Base-by-base conservation (phyloP, 2,329 filamentous ascomycete genomes). In the Hortaea sp. region DNA sequence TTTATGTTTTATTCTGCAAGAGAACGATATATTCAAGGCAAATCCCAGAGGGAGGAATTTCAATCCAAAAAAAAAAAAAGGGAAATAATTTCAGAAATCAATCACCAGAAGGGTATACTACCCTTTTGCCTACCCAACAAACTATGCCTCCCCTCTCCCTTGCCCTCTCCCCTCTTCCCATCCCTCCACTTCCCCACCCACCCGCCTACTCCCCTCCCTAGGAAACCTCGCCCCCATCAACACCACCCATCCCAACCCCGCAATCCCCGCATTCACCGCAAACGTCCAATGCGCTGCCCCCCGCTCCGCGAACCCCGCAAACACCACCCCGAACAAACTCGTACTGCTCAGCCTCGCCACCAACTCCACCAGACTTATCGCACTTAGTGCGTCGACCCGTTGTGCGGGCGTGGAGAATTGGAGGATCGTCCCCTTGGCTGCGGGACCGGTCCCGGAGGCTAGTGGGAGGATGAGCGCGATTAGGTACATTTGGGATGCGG, bases 391-490 rank as follows among this genome's bases (percentile, higher is more conserved):
- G 56, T 87, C 82, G 0, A 77, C 73, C 0, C 82, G 72, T 46
- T 82, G 75, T 0, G 70, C 70, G 1, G 77, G 69, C 0, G 79
- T 68, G 39, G 81, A 81, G 80, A 86, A 82, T 47, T 83, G 77
- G 0, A 84, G 75, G 49, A 86, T 84, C n/a, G 82, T 79, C 0
- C 82, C 83, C 53, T 86, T 87, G 1, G 81, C 80, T 0, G 82
- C 80, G 0, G 81, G 75, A 0, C 81, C 82, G 0, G 82, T 82
- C 0, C 83, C 83, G 0, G 82, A 82, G 0, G 79, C 81, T 29
- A 86, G 77, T 0, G 83, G 83, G 0, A 87, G 69, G 1, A 85
- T 59, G 28, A 77, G 73, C 0, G 80, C 80, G 1, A 82, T 76
- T 0, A 84, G 63, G 55, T 84, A 86, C 41, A 86, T 78, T 53